Evolutionary conservation across 345 rosid genomes (phyloP).

Genomic region (Citrus hindsii): DNA sequence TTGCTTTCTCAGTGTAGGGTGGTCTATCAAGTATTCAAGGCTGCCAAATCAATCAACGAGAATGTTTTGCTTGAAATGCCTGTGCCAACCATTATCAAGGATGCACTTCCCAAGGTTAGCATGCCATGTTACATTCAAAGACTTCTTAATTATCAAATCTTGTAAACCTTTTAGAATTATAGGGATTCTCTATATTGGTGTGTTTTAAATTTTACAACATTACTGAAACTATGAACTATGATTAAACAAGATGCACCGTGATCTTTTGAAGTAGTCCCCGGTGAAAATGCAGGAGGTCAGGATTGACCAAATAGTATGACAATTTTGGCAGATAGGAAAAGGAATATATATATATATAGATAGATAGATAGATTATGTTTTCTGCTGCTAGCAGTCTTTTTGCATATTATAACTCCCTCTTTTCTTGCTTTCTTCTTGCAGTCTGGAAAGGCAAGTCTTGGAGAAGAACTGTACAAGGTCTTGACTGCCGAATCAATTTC

Average conservation of each 20-base stretch:
- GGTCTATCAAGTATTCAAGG: slow-evolving; percentile 92
- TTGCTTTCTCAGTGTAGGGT: slow-evolving; percentile 49
- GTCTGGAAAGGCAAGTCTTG: slow-evolving; percentile 81
- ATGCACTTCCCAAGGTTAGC: slow-evolving; percentile 79
- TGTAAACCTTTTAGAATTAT: not conserved
- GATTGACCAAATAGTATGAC: not conserved
- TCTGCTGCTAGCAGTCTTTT: not conserved
- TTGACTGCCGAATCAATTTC: slow-evolving; percentile 44
- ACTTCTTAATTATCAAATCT: not conserved
- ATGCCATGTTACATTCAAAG: not conserved
- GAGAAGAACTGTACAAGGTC: slow-evolving; percentile 72
- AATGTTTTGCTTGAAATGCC: slow-evolving; percentile 87
- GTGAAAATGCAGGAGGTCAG: not conserved
- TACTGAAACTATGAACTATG: not conserved
- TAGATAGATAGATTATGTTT: not conserved
- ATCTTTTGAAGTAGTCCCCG: not conserved
- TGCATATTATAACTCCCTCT: not conserved
- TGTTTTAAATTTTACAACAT: not conserved
- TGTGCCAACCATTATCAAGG: slow-evolving; percentile 60
- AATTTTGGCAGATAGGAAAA: not conserved
- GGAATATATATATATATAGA: not conserved
- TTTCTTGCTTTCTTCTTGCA: slow-evolving; percentile 22
- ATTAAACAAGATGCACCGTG: not conserved
- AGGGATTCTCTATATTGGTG: not conserved
- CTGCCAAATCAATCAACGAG: slow-evolving; percentile 82